Conservation (phyloP, 2,329 filamentous ascomycete genomes). For the Myriosclerotinia duriaeana region DNA sequence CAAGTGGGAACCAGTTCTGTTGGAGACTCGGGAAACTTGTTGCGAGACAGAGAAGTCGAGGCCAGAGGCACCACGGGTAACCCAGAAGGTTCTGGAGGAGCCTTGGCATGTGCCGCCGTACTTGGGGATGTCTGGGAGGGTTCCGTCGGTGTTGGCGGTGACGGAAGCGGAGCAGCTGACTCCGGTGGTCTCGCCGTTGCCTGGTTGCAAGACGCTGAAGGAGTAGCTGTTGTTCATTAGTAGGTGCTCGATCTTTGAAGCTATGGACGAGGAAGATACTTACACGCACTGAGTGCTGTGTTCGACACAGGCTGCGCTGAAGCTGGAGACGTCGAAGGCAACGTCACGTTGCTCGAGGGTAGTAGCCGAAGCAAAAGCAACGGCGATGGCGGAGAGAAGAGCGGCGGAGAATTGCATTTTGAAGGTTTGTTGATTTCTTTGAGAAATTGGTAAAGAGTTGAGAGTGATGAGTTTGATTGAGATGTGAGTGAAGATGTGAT, state of each 20-base stretch:
- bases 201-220: not conserved
- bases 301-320: not conserved
- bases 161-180: not conserved
- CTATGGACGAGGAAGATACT: not conserved
- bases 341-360: not conserved
- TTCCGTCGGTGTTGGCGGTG: no score
- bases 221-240: constrained; percentile 1
- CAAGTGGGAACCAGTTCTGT: not conserved
- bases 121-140: not conserved
- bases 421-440: constrained; percentile 3
- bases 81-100: not conserved
- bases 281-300: constrained; percentile 4
- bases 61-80: not conserved
- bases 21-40: not conserved
- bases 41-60: not conserved
- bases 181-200: not conserved
- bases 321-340: not conserved
- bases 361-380: constrained; percentile 7
- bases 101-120: not conserved
- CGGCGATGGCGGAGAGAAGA: constrained; percentile 9
- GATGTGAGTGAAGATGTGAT: constrained; percentile 5
- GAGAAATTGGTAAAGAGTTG: not conserved
- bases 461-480: not conserved
- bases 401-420: constrained; percentile 11
- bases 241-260: no score